Evolutionary conservation across 2,329 filamentous ascomycete genomes (phyloP), one percentile per base, ranked within the genome.

Genomic region (Nothopassalora personata): DNA sequence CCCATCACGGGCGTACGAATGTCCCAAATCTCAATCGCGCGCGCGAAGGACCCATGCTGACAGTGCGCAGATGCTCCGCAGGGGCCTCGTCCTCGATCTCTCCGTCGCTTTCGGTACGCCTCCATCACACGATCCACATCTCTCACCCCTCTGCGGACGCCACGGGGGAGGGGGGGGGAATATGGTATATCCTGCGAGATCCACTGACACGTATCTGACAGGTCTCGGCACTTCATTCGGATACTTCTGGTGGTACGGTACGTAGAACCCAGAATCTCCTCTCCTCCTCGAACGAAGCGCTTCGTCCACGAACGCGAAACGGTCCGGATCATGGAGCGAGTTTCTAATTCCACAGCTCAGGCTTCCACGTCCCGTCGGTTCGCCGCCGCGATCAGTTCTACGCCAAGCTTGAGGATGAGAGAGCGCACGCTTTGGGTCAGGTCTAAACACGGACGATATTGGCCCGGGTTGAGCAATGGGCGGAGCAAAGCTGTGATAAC

Each of bases 221-320:
- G 83, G 84, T 74, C 82, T 87, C 72, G 84, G 84, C 69, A 79
- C 81, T 66, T 77, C 83, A 66, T 79, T 79, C 73, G 85, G 84
- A 67, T 87, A 86, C 75, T 79, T 81, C 72, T 88, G 81, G 79
- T 87, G 85, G 85, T 87, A 87, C 77, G 84, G 77, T 80, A 79
- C 64, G 78, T 80, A 70, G 69, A 60, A 54, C 60, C 47, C 47
- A 23, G 27, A 47, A 53, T 18, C 39, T 53, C 52, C 61, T 18
- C 39, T 53, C 52, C 61, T 52, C 28, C 34, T 30, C 43, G 45
- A 36, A 43, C 53, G 56, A 39, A 23, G 31, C 50, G n/a, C n/a
- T n/a, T n/a, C n/a, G 11, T 46, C 53, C 34, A 53, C 50, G 27
- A 55, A 27, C 49, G 30, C 55, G 19, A 18, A 11, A 19, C 13